Percentiles rank a stretch among this genome's conserved stretches.
These are phyloP conservation scores for Citrus maxima DNA, from an alignment of 345 rosid species.

Conservation along the genomic window DNA sequence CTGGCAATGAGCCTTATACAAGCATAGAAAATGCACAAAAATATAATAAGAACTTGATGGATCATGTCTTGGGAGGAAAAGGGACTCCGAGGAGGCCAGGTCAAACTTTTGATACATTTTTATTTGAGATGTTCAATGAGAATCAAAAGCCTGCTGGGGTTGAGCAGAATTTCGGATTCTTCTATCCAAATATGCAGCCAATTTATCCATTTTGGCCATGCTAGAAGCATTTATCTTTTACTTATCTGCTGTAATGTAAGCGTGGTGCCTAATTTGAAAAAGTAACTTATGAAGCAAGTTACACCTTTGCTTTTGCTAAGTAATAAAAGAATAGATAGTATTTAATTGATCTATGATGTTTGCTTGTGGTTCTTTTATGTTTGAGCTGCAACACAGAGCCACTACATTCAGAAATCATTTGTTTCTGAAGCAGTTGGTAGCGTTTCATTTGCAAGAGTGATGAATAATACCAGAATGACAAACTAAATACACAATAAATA, in stretches of 20 bases:
- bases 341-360: not conserved
- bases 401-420: not conserved
- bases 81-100: conserved; percentile 10
- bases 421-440: not conserved
- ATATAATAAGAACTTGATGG: conserved; percentile 2
- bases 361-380: not conserved
- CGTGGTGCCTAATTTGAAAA: not conserved
- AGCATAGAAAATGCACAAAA: not conserved
- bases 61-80: not conserved
- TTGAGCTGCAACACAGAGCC: not conserved
- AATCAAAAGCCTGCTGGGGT: not conserved
- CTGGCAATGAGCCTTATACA: conserved; percentile 7
- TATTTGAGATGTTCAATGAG: conserved; percentile 13
- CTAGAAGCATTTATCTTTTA: not conserved
- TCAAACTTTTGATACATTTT: not conserved
- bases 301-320: not conserved
- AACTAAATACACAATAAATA: not conserved
- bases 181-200: conserved; percentile 3
- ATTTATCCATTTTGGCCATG: conserved; percentile 11
- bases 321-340: not conserved
- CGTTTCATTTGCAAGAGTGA: not conserved
- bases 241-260: not conserved
- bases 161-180: conserved; percentile 11
- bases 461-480: not conserved
- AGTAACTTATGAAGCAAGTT: not conserved